Percentiles rank a stretch among this genome's conserved stretches.
phyloP scores from a whole-genome alignment of 2,329 filamentous ascomycete genomes.

The Corinectria fuckeliana region DNA sequence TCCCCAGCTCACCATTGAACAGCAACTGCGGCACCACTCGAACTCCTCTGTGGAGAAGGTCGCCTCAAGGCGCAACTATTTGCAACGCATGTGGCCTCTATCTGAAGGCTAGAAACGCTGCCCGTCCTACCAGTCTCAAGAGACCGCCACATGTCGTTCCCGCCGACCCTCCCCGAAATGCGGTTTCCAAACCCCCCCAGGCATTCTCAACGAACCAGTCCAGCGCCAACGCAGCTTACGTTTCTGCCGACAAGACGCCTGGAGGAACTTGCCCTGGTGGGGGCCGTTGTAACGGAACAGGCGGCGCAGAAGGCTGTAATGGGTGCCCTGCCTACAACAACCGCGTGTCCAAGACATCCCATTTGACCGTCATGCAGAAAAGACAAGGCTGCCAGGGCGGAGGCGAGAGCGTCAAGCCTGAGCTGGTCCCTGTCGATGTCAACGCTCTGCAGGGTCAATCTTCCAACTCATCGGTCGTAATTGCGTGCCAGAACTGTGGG shows the following conservation, averaged over 20 bases:
- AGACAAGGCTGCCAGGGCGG: constrained; percentile 45
- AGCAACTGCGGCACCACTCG: constrained; percentile 96
- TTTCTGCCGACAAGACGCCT: constrained; percentile 75
- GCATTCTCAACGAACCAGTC: constrained; percentile 49
- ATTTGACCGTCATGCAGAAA: constrained; percentile 66
- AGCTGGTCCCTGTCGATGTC: constrained; percentile 43
- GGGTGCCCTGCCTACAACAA: constrained; percentile 99
- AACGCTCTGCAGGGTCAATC: constrained; percentile 43
- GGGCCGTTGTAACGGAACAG: constrained; percentile 94
- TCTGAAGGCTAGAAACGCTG: constrained; percentile 89
- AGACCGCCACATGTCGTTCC: constrained; percentile 66
- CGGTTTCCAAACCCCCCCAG: constrained; percentile 46
- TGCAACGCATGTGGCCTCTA: constrained; percentile 98
- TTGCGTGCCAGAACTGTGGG: constrained; percentile 95
- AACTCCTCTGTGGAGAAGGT: constrained; percentile 93
- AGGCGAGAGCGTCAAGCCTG: constrained; percentile 32
- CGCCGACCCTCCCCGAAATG: constrained; percentile 51
- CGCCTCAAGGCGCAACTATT: constrained; percentile 90
- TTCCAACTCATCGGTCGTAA: constrained; percentile 58
- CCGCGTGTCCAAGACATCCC: constrained; percentile 85
- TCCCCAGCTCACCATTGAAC: constrained; percentile 5
- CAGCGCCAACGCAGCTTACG: constrained; percentile 69
- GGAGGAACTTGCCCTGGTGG: constrained; percentile 94
- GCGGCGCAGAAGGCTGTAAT: constrained; percentile 91
- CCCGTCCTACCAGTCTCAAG: constrained; percentile 89